Percentiles rank a stretch among this genome's conserved stretches.
Evolutionary conservation across 2,329 filamentous ascomycete genomes (phyloP).

Genomic region (Scedosporium dehoogii): DNA sequence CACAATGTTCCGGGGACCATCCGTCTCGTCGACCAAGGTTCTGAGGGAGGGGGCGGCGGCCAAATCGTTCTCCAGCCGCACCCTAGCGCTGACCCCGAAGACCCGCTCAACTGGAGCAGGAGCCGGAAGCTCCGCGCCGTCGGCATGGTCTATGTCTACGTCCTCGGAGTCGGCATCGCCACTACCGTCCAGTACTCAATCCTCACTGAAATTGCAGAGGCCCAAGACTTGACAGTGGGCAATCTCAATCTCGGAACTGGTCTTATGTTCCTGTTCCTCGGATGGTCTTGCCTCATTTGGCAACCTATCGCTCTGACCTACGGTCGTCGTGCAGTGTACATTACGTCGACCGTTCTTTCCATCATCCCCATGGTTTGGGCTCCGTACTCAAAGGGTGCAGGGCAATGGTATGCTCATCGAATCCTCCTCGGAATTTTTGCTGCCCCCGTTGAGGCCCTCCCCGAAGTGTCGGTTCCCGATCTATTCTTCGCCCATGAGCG

Average conservation of each 20-base stretch:
- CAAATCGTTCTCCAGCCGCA: slow-evolving; percentile 14
- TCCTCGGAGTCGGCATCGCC: slow-evolving; percentile 25
- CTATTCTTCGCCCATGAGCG: slow-evolving; percentile 33
- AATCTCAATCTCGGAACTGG: slow-evolving; percentile 40
- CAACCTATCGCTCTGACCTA: slow-evolving; percentile 42
- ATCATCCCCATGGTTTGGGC: slow-evolving; percentile 23
- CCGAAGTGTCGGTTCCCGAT: slow-evolving; percentile 21
- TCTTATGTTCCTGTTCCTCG: slow-evolving; percentile 40
- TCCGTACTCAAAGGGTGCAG: slow-evolving; percentile 11
- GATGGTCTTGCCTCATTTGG: slow-evolving; percentile 41
- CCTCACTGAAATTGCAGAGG: slow-evolving; percentile 30
- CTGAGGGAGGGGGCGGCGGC: slow-evolving; percentile 18
- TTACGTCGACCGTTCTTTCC: slow-evolving; percentile 25
- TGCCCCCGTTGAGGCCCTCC: slow-evolving; percentile 20
- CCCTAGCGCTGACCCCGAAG: slow-evolving; percentile 14
- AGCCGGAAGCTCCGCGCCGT: slow-evolving; percentile 17
- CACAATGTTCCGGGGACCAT: slow-evolving; percentile 26
- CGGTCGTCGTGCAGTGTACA: slow-evolving; percentile 37
- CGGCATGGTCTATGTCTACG: slow-evolving; percentile 29
- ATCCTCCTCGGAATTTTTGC: slow-evolving; percentile 19
- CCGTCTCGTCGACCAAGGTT: slow-evolving; percentile 28
- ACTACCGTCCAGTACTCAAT: slow-evolving; percentile 22
- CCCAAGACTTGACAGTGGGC: slow-evolving; percentile 30
- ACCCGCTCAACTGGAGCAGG: slow-evolving; percentile 14
- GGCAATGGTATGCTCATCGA: slow-evolving; percentile 18